Evolutionary conservation across 768 basidiomycete species (phyloP).

Genomic region (Boletus patriciae): DNA sequence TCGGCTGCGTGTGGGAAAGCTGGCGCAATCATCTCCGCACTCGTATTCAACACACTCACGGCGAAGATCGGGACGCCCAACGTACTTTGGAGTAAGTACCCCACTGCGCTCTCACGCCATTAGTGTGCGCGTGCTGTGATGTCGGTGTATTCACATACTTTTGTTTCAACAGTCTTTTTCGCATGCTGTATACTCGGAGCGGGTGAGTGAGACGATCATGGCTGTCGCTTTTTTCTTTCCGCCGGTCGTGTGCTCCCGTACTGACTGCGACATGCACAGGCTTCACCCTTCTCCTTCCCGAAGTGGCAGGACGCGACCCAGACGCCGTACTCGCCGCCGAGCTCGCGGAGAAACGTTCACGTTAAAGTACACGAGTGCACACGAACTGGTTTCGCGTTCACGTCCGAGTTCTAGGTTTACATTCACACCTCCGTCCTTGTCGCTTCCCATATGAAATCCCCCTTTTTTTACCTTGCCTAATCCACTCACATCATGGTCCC

Average conservation of each 20-base stretch:
- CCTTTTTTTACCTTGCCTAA: too few species aligned
- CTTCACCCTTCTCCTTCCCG: constrained; percentile 50
- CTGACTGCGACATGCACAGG: constrained; percentile 15
- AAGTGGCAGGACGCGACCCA: constrained; percentile 51
- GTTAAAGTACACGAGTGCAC: background rate
- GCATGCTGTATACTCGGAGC: constrained; percentile 62
- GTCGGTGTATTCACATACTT: background rate
- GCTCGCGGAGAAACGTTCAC: constrained; percentile 20
- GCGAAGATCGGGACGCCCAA: constrained; percentile 60
- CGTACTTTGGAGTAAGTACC: constrained; percentile 68
- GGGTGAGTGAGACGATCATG: constrained; percentile 22
- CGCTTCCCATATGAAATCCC: too few species aligned
- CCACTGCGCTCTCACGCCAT: background rate
- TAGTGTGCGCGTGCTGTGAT: background rate
- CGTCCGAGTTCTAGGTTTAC: background rate
- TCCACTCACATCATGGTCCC: background rate
- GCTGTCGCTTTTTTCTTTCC: background rate
- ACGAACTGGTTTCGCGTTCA: background rate
- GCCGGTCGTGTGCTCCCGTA: background rate
- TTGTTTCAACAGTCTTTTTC: constrained; percentile 55
- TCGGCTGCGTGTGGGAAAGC: constrained; percentile 72
- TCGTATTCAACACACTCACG: constrained; percentile 67
- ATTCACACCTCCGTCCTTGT: too few species aligned
- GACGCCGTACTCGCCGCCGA: constrained; percentile 47
- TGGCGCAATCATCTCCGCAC: constrained; percentile 75